These are phyloP conservation scores for Lagenidium giganteum DNA, from an alignment of 352 stramenopile genomes.

Conservation along the genomic window DNA sequence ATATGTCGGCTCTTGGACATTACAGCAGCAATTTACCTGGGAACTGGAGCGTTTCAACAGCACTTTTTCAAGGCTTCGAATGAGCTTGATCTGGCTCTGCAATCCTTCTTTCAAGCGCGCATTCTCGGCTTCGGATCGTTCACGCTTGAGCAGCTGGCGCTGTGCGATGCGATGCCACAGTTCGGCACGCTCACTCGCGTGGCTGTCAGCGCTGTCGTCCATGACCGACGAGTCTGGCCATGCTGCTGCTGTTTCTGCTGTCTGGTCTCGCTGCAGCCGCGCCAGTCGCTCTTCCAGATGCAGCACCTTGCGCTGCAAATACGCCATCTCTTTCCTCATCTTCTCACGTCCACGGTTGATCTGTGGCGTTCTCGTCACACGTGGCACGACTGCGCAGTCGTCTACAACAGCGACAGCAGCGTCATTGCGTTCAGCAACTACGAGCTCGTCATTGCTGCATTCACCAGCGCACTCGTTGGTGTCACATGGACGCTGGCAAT, in stretches of 20 bases:
- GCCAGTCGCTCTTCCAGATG: slow-evolving; percentile 35
- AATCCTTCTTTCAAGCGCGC: slow-evolving; percentile 29
- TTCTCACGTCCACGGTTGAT: slow-evolving; percentile 42
- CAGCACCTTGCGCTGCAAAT: slow-evolving; percentile 30
- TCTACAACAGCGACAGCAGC: too few species aligned
- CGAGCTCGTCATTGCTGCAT: too few species aligned
- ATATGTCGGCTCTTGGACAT: too few species aligned
- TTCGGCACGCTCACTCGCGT: too few species aligned
- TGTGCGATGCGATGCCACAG: slow-evolving; percentile 51
- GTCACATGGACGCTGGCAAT: too few species aligned
- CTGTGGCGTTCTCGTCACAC: neutral
- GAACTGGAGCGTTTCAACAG: slow-evolving; percentile 42
- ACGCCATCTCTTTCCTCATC: slow-evolving; percentile 39
- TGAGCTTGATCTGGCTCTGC: slow-evolving; percentile 41
- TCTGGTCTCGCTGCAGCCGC: slow-evolving; percentile 18
- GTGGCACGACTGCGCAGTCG: too few species aligned
- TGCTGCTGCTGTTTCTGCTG: slow-evolving; percentile 11
- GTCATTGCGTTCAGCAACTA: too few species aligned
- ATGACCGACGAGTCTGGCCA: slow-evolving; percentile 6
- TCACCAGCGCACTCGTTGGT: too few species aligned
- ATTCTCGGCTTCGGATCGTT: slow-evolving; percentile 37
- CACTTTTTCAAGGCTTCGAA: slow-evolving; percentile 40
- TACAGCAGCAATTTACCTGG: neutral
- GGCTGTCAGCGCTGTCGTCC: slow-evolving; percentile 18
- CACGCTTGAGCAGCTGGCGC: slow-evolving; percentile 27